phyloP scores from a whole-genome alignment of 2,329 filamentous ascomycete genomes.

The Neofusicoccum kwambonambiense region DNA sequence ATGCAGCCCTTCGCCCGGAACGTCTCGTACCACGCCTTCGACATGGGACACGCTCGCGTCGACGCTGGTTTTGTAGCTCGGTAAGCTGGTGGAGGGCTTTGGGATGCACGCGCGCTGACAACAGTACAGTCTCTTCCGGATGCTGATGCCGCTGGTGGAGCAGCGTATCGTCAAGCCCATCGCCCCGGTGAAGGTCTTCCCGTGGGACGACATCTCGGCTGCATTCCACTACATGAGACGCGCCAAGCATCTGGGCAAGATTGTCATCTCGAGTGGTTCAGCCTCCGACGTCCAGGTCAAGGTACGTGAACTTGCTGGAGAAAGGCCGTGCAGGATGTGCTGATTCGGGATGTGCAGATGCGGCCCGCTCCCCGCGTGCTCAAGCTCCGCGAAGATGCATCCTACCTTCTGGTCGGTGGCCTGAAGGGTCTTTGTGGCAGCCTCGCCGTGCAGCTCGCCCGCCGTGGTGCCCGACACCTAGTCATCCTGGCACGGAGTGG shows the following conservation, averaged over 20 bases:
- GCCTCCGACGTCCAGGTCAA: background rate
- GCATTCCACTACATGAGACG: conserved; percentile 24
- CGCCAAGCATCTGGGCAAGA: conserved; percentile 20
- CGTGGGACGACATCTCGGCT: conserved; percentile 19
- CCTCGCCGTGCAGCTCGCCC: background rate
- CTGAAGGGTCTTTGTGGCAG: no score
- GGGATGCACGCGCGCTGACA: no score
- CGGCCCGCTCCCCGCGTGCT: conserved; percentile 13
- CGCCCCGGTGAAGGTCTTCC: conserved; percentile 18
- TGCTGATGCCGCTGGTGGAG: no score
- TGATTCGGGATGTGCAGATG: background rate
- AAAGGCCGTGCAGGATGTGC: no score
- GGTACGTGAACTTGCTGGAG: no score
- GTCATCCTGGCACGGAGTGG: conserved; percentile 28
- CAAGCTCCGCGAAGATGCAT: conserved; percentile 14
- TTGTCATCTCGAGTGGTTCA: conserved; percentile 21
- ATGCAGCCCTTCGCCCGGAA: conserved; percentile 26
- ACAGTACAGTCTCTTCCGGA: no score
- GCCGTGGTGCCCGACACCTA: no score
- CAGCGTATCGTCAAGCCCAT: conserved; percentile 26
- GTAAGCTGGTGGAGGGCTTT: no score
- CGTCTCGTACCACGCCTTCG: background rate
- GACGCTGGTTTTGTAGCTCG: no score
- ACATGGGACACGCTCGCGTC: conserved; percentile 20
- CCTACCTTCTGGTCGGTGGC: no score